A percentile compares a stretch with the other conserved stretches of the same genome.
phyloP scores from a whole-genome alignment of 169 alveolate species.

The Cryptosporidium ryanae region DNA sequence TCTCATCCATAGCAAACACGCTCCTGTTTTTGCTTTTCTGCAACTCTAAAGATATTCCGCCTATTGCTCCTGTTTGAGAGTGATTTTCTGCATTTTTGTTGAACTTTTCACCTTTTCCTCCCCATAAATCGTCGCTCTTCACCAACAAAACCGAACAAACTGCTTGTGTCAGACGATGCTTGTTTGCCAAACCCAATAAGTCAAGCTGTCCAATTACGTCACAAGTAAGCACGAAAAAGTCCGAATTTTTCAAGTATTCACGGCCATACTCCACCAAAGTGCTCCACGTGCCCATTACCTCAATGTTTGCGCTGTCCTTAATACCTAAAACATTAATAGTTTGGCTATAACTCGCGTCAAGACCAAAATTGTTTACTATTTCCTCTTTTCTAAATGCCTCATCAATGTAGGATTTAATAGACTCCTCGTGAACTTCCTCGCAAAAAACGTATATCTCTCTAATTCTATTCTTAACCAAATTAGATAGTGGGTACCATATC shows the following conservation, averaged over 20 bases:
- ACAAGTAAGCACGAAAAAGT: slow-evolving; percentile 63
- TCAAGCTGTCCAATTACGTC: slow-evolving; percentile 64
- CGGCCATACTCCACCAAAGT: slow-evolving; percentile 20
- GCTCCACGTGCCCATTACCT: slow-evolving; percentile 52
- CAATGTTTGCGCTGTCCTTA: slow-evolving; percentile 26
- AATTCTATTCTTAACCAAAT: slow-evolving; percentile 27
- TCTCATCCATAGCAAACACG: slow-evolving; percentile 49
- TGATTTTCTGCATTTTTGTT: neutral
- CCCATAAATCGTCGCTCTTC: neutral
- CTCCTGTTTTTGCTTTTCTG: slow-evolving; percentile 49
- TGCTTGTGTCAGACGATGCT: slow-evolving; percentile 51
- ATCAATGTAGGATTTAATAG: slow-evolving; percentile 9
- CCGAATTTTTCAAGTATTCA: slow-evolving; percentile 30
- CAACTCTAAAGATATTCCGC: slow-evolving; percentile 57
- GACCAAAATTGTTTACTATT: slow-evolving; percentile 13
- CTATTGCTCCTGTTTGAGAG: slow-evolving; percentile 14
- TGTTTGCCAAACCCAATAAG: slow-evolving; percentile 30
- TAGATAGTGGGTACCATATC: slow-evolving; percentile 74
- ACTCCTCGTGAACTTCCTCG: slow-evolving; percentile 2
- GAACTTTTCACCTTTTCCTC: neutral
- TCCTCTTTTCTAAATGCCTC: slow-evolving; percentile 19
- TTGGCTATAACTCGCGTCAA: slow-evolving; percentile 19
- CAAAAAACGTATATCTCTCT: slow-evolving; percentile 58
- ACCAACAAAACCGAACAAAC: slow-evolving; percentile 45
- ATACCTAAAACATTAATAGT: slow-evolving; percentile 41